A percentile compares a stretch with the other conserved stretches of the same genome.
These are phyloP conservation scores for Antarctomyces pellizariae DNA, from an alignment of 495 filamentous ascomycete species.

Conservation along the genomic window DNA sequence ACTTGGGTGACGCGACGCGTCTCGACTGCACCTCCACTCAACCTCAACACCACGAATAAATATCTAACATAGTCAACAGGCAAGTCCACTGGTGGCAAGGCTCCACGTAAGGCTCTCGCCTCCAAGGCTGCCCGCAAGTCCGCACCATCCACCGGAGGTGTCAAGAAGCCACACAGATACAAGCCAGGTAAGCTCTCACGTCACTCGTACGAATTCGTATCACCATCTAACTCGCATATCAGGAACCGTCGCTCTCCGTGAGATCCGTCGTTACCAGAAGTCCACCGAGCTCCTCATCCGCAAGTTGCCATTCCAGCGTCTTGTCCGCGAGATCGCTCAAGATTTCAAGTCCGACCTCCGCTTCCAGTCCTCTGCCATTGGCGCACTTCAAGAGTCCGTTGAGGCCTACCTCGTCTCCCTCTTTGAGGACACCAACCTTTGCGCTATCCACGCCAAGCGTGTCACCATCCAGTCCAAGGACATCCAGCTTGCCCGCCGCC, in stretches of 20 bases:
- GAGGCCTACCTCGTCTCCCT: conserved; percentile 99
- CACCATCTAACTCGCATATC: no score
- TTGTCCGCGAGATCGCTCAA: conserved; percentile 98
- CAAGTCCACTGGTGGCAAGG: conserved; percentile 98
- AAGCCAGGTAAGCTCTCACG: conserved; percentile 60
- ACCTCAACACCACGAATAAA: conserved; percentile 5
- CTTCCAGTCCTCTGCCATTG: conserved; percentile 99
- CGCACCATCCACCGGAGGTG: conserved; percentile 37
- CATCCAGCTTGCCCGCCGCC: conserved; percentile 89
- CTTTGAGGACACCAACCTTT: conserved; percentile 99
- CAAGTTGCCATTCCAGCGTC: conserved; percentile 99
- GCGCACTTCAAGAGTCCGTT: conserved; percentile 98
- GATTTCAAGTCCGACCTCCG: conserved; percentile 99
- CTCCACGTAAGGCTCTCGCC: conserved; percentile 92
- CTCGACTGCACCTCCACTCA: conserved; percentile 10
- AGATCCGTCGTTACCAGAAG: conserved; percentile 99
- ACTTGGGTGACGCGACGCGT: conserved; percentile 14
- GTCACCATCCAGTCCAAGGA: conserved; percentile 76
- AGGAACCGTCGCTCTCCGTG: conserved; percentile 99
- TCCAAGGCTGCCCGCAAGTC: conserved; percentile 54
- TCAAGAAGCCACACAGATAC: conserved; percentile 99
- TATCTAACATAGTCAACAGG: conserved; percentile 26
- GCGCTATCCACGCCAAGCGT: conserved; percentile 99
- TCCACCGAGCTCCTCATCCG: conserved; percentile 99
- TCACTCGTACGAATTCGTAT: conserved; percentile 15